Conservation (phyloP, 148 eudicot species). For the Rheum nobile region DNA sequence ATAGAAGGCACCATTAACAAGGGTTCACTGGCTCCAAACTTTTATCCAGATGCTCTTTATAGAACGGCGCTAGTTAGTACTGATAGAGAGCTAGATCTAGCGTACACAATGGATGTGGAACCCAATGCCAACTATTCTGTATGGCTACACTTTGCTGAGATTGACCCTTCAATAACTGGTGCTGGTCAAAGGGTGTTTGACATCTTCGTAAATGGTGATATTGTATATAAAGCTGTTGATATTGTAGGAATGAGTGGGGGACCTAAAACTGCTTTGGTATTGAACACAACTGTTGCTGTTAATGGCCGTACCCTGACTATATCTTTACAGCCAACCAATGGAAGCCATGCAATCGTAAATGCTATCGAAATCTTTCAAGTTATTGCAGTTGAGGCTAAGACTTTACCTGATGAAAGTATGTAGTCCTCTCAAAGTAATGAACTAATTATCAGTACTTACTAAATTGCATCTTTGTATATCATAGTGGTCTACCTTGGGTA, state of each 20-base stretch:
- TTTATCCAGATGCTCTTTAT: slow-evolving; percentile 78
- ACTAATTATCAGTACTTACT: background rate
- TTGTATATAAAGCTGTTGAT: slow-evolving; percentile 54
- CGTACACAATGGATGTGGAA: slow-evolving; percentile 70
- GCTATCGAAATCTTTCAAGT: slow-evolving; percentile 83
- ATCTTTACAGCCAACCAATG: slow-evolving; percentile 46
- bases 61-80: slow-evolving; percentile 69
- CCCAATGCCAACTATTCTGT: slow-evolving; percentile 85
- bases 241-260: slow-evolving; percentile 67
- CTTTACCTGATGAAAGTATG: slow-evolving; percentile 68
- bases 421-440: background rate
- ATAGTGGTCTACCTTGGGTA: background rate
- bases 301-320: slow-evolving; percentile 75
- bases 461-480: background rate
- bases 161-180: slow-evolving; percentile 63
- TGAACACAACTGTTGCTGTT: slow-evolving; percentile 73
- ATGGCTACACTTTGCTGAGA: slow-evolving; percentile 97
- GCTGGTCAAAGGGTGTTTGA: slow-evolving; percentile 79
- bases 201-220: slow-evolving; percentile 64
- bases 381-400: slow-evolving; percentile 64
- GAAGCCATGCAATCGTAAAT: slow-evolving; percentile 52
- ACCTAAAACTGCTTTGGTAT: slow-evolving; percentile 54
- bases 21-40: slow-evolving; percentile 62
- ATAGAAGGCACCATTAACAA: slow-evolving; percentile 35
- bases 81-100: slow-evolving; percentile 47